Conservation (phyloP, 768 basidiomycete species). For the Mycena kentingensis region DNA sequence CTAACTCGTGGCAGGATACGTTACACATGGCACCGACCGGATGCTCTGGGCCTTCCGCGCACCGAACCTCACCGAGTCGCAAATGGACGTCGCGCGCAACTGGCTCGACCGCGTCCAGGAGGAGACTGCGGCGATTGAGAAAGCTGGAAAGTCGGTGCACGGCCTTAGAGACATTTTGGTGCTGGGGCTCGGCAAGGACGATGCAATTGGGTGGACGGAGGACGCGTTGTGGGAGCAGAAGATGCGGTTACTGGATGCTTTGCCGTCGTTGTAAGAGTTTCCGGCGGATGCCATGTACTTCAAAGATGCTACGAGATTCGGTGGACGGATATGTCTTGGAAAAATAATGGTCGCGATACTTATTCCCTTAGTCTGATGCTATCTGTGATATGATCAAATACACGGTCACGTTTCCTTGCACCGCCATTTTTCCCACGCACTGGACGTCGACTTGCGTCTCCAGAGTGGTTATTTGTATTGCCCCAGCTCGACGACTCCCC, state of each 20-base stretch:
- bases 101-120: constrained; percentile 58
- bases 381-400: too few relatives aligned
- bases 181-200: constrained; percentile 54
- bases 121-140: constrained; percentile 45
- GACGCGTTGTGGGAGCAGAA: constrained; percentile 59
- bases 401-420: too few relatives aligned
- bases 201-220: constrained; percentile 52
- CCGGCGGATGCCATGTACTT: too few relatives aligned
- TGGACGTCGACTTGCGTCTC: too few relatives aligned
- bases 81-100: constrained; percentile 49
- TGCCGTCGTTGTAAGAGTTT: too few relatives aligned
- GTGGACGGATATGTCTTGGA: too few relatives aligned
- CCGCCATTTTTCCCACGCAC: too few relatives aligned
- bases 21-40: constrained; percentile 71
- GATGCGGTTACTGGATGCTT: constrained; percentile 37
- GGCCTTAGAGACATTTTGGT: constrained; percentile 38
- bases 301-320: too few relatives aligned
- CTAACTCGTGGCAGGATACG: constrained; percentile 47
- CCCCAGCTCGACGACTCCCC: too few relatives aligned
- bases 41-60: constrained; percentile 60
- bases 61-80: constrained; percentile 46
- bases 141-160: constrained; percentile 29
- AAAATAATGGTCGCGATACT: too few relatives aligned
- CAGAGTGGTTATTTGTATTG: too few relatives aligned
- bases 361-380: too few relatives aligned